Evolutionary conservation across 805 yeast species (phyloP).

Genomic region (Cyberlindnera bimundalis): DNA sequence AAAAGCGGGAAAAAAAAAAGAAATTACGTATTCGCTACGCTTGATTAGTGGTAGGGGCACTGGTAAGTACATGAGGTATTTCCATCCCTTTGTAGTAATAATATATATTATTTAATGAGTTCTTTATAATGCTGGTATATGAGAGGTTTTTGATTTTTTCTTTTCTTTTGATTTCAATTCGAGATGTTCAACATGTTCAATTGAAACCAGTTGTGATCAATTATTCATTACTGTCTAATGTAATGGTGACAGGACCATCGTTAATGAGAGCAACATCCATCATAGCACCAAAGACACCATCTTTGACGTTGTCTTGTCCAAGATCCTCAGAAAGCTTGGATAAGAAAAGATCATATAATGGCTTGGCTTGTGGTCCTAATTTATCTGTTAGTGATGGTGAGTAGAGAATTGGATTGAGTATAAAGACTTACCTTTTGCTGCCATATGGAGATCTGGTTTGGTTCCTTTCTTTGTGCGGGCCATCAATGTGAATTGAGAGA

Average conservation of each 20-base stretch:
- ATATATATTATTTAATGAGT: too few species aligned
- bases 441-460: slow-evolving; percentile 91
- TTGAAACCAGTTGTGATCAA: too few species aligned
- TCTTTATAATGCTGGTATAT: too few species aligned
- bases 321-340: slow-evolving; percentile 43
- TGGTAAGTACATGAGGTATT: too few species aligned
- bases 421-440: slow-evolving; percentile 67
- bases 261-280: slow-evolving; percentile 89
- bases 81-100: too few species aligned
- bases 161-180: too few species aligned
- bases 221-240: slow-evolving; percentile 57
- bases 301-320: slow-evolving; percentile 66
- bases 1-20: background rate
- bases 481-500: slow-evolving; percentile 88
- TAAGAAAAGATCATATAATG: slow-evolving; percentile 48
- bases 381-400: slow-evolving; percentile 39
- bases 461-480: slow-evolving; percentile 87
- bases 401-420: slow-evolving; percentile 37
- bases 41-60: slow-evolving; percentile 4
- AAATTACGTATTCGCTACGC: slow-evolving; percentile 3
- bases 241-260: slow-evolving; percentile 92
- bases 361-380: slow-evolving; percentile 56
- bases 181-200: too few species aligned
- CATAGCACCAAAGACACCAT: slow-evolving; percentile 95
- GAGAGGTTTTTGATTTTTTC: too few species aligned